A percentile compares a stretch with the other conserved stretches of the same genome.
Evolutionary conservation across 2,329 filamentous ascomycete genomes (phyloP).

Genomic region (Graphium sp.): DNA sequence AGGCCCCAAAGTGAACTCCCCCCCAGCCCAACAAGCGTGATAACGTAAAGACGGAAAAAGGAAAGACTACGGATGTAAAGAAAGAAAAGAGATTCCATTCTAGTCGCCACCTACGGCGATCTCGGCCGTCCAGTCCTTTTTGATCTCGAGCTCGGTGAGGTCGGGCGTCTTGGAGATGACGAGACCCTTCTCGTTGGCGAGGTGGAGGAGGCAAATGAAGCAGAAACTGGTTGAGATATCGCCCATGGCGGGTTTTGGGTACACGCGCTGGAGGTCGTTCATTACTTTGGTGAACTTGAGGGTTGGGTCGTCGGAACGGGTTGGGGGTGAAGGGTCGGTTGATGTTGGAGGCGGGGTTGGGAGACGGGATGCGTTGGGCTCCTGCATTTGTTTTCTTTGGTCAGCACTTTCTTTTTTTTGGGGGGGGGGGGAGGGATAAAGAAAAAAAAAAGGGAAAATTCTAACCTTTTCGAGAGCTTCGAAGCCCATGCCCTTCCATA

Average conservation of each 20-base stretch:
- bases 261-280: conserved; percentile 73
- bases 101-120: conserved; percentile 24
- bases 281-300: conserved; percentile 86
- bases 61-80: not conserved
- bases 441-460: not conserved
- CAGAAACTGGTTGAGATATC: conserved; percentile 90
- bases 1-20: too few species aligned
- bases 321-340: conserved; percentile 11
- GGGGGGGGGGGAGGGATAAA: conserved; percentile 1
- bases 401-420: too few species aligned
- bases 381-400: conserved; percentile 4
- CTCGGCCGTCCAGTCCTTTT: conserved; percentile 45
- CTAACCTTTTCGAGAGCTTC: conserved; percentile 21
- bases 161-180: conserved; percentile 49
- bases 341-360: conserved; percentile 16
- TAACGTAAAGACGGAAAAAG: conserved; percentile 5
- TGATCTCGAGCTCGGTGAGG: conserved; percentile 41
- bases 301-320: conserved; percentile 25
- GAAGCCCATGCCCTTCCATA: conserved; percentile 50
- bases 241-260: conserved; percentile 69
- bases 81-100: not conserved
- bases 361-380: conserved; percentile 5
- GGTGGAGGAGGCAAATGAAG: conserved; percentile 82
- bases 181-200: conserved; percentile 86
- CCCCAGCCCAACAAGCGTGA: too few species aligned